These are phyloP conservation scores for Candida nonsorbophila DNA, from an alignment of 805 yeast genomes.

Conservation along the genomic window DNA sequence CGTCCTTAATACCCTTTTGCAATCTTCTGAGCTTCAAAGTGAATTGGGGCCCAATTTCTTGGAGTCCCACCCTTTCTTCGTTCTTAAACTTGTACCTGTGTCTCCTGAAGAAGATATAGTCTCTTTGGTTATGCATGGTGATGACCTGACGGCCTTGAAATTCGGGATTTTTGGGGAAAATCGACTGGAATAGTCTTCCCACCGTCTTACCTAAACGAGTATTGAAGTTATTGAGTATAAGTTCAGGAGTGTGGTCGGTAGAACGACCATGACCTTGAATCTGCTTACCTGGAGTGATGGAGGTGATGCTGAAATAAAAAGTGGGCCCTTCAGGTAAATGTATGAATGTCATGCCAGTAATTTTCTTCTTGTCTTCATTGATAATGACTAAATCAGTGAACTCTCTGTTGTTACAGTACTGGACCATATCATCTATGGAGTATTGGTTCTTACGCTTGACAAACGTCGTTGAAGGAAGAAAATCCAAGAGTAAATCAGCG, in stretches of 20 bases:
- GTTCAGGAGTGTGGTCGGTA: constrained; percentile 87
- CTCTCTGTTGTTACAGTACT: constrained; percentile 73
- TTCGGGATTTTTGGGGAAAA: constrained; percentile 91
- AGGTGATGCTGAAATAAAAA: constrained; percentile 80
- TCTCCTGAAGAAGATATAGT: constrained; percentile 89
- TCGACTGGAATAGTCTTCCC: constrained; percentile 84
- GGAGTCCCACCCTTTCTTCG: constrained; percentile 90
- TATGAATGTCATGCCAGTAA: constrained; percentile 87
- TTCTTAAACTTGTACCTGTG: constrained; percentile 87
- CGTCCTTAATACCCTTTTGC: constrained; percentile 89
- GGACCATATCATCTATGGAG: constrained; percentile 81
- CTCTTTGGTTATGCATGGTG: constrained; percentile 94
- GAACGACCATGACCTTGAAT: constrained; percentile 88
- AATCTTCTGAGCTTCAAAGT: constrained; percentile 83
- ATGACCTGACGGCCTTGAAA: constrained; percentile 94
- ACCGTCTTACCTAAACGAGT: constrained; percentile 92
- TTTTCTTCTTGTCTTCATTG: constrained; percentile 90
- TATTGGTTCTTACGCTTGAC: constrained; percentile 83
- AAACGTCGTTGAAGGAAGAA: constrained; percentile 81
- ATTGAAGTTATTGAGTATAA: constrained; percentile 85
- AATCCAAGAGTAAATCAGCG: constrained; percentile 78
- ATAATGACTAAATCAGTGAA: constrained; percentile 85
- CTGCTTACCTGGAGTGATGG: constrained; percentile 67
- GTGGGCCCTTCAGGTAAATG: constrained; percentile 96
- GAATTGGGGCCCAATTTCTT: constrained; percentile 95